Evolutionary conservation across 768 basidiomycete genomes (phyloP).

Genomic region (Leccinum subgranulosum): DNA sequence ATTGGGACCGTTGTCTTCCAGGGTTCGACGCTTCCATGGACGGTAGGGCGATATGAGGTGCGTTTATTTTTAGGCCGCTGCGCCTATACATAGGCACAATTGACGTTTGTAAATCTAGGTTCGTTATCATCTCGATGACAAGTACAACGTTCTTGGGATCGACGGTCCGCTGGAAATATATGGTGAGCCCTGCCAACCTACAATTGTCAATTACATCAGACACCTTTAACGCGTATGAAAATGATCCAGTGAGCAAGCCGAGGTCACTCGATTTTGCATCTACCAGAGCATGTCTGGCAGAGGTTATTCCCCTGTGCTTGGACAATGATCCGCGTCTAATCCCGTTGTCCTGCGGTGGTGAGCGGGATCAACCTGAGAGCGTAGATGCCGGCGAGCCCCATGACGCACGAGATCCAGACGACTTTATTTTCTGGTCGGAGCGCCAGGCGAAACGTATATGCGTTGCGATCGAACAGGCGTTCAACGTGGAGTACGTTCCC

Average conservation of each 20-base stretch:
- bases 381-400: conserved; percentile 7
- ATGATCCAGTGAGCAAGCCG: conserved; percentile 64
- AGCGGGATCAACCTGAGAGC: conserved; percentile 15
- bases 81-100: not conserved
- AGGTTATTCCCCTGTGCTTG: conserved; percentile 81
- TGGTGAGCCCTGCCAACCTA: conserved; percentile 48
- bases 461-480: conserved; percentile 71
- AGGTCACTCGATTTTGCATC: conserved; percentile 57
- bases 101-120: conserved; percentile 41
- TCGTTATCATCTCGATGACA: conserved; percentile 95
- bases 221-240: not conserved
- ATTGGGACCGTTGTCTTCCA: conserved; percentile 72
- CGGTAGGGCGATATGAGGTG: conserved; percentile 79
- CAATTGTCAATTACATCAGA: not conserved
- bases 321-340: conserved; percentile 83
- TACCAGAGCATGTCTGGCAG: conserved; percentile 64
- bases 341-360: conserved; percentile 60
- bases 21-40: conserved; percentile 82
- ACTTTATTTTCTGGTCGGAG: conserved; percentile 93
- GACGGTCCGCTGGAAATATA: conserved; percentile 87
- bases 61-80: not conserved
- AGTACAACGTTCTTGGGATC: conserved; percentile 90
- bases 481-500: conserved; percentile 83
- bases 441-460: conserved; percentile 89
- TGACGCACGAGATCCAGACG: conserved; percentile 66